These are phyloP conservation scores for Boletus semigastroideus DNA, from an alignment of 1,284 basidiomycete species.

Conservation along the genomic window DNA sequence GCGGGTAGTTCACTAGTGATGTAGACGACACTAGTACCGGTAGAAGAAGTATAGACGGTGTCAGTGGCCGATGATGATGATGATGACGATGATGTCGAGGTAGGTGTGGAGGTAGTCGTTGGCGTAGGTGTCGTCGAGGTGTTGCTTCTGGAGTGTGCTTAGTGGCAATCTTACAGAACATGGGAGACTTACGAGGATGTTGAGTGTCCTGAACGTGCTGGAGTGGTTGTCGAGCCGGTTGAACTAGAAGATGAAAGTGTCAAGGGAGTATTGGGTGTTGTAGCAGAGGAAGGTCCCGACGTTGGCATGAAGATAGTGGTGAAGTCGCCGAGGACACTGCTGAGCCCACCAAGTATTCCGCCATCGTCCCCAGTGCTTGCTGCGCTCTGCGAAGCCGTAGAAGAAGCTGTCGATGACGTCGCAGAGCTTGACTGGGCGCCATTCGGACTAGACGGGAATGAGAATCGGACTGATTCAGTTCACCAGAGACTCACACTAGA, in stretches of 20 bases:
- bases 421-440: conserved; percentile 1
- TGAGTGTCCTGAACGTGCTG: conserved; percentile 4
- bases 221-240: conserved; percentile 27
- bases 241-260: conserved; percentile 27
- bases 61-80: conserved; percentile 1
- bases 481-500: conserved; percentile 20
- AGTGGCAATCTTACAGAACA: neutral
- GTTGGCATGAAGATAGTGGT: conserved; percentile 17
- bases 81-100: conserved; percentile 1
- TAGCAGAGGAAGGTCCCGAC: conserved; percentile 18
- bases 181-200: conserved; percentile 21
- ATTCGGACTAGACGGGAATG: conserved; percentile 6
- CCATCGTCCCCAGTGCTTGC: neutral
- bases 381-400: conserved; percentile 1
- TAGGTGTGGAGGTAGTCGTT: neutral
- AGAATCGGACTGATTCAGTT: neutral
- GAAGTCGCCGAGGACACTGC: conserved; percentile 16
- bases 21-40: conserved; percentile 27
- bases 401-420: neutral
- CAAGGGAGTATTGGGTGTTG: conserved; percentile 12
- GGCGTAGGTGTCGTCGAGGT: conserved; percentile 6
- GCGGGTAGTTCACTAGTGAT: conserved; percentile 24
- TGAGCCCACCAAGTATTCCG: conserved; percentile 15
- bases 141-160: conserved; percentile 13
- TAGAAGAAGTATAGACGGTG: conserved; percentile 19